Evolutionary conservation across 2,329 filamentous ascomycete genomes (phyloP), one percentile per base, ranked within the genome.

Genomic region (Dothistroma septosporum): DNA sequence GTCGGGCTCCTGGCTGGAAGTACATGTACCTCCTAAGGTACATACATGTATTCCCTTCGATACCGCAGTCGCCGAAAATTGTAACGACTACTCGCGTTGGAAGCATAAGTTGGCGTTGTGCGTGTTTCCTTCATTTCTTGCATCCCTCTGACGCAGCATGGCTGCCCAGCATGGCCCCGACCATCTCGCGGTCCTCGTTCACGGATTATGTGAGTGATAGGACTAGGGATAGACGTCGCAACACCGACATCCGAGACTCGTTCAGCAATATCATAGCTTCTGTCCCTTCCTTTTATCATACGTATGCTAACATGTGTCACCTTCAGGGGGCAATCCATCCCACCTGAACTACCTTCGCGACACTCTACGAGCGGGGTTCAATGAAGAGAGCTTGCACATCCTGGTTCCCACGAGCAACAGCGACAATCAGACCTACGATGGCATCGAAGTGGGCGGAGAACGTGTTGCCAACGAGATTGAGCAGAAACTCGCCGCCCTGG

Each of bases 131-230:
- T 16, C 24, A 53, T 33, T 55, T 37, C 44, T 28, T 47, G 32
- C 31, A 16, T 6, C 22, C 41, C 59, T 53, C 52, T 22, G 41
- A 19, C 32, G 21, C 62, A 64, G 57, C 49, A 56, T 67, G 54
- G 59, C 49, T 50, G 57, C 44, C 19, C 41, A n/a, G 14, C 41
- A 61, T 66, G 62, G 66, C 67, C n/a, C n/a, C 21, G 82, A 88
- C 66, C 90, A 92, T 74, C 84, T 93, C 63, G 89, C 87, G 70
- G 88, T 93, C 47, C 80, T 93, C 49, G 86, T 92, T 56, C 90
- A 93, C 72, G 90, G 77, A 87, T 89, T 83, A 74, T 52, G 48
- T 33, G 33, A 41, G 19, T 33, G 6, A 55, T 8, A 32, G 10
- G 14, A 16, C 5, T 22, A 12, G 19, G 35, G 11, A n/a, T 37